Percentiles rank a stretch among this genome's conserved stretches.
phyloP scores from a whole-genome alignment of 2,329 filamentous ascomycete genomes.

The Aureobasidium sp. region DNA sequence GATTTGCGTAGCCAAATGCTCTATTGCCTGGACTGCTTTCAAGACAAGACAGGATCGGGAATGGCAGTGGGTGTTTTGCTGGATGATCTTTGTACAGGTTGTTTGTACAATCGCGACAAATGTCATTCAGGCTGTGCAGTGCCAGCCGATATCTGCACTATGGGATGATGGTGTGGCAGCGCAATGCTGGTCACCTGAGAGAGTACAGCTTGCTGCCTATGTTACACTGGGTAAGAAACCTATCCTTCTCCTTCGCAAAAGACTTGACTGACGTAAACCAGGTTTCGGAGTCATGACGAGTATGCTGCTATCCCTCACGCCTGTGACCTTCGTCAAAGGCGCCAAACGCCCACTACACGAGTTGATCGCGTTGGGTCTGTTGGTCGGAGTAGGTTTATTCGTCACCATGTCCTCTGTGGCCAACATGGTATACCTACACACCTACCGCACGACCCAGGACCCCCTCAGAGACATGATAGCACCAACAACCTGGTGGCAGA shows the following conservation, averaged over 20 bases:
- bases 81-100: background rate
- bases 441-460: background rate
- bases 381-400: background rate
- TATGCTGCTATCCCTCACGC: background rate
- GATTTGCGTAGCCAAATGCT: background rate
- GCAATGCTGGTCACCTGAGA: background rate
- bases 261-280: background rate
- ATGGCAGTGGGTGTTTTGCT: background rate
- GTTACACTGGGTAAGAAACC: background rate
- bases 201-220: background rate
- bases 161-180: background rate
- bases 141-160: background rate
- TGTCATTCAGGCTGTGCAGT: background rate
- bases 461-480: background rate
- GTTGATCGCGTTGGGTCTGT: background rate
- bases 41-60: background rate
- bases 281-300: background rate
- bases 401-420: background rate
- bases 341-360: background rate
- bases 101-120: background rate
- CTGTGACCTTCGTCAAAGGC: background rate
- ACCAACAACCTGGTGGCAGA: conserved; percentile 1
- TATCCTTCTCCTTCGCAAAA: background rate
- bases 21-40: background rate
- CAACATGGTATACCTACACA: conserved; percentile 4